Evolutionary conservation across 2,329 filamentous ascomycete genomes (phyloP), one percentile per base, ranked within the genome.

Genomic region (Myriosclerotinia curreyana): DNA sequence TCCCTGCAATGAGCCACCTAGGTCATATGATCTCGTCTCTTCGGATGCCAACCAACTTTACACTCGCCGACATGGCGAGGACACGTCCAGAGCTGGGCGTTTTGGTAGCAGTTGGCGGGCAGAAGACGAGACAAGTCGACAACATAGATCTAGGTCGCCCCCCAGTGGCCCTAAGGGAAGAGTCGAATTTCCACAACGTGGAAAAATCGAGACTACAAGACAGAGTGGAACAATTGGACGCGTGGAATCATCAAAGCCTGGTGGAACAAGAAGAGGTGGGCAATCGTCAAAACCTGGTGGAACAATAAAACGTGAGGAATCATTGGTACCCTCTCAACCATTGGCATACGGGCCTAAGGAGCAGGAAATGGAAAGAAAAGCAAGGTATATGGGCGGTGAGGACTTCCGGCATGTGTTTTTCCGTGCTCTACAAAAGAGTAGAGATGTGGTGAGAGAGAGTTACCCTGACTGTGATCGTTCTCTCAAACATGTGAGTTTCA

Each of bases 301-400:
- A 42, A 25, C 38, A 55, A 42, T n/a, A 17, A 46, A 12, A 17
- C 25, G 20, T 34, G 25, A 2, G 25, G 55, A 58, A 48, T 17
- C 14, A 36, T 15, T 48, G n/a, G n/a, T 9, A 25, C n/a, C 11
- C 44, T 25, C 44, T 12, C 8, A 17, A 5, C n/a, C 49, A n/a
- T 42, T 15, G 15, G 25, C 40, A 20, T 67, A 65, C 22, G 2
- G 14, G 14, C 28, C 48, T 2, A 61, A 66, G 46, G 69, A 70
- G 44, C 61, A 59, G 12, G 3, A 64, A 2, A 71, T 71, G 69
- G 66, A 69, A 44, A 20, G 20, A 5, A 68, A 65, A 38, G 68
- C 66, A 28, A 65, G 55, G 5, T 17, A 28, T 17, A 48, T 38
- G 22, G 64, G 65, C 5, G 65, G 65, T 15, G 11, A n/a, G 20